Percentiles rank a stretch among this genome's conserved stretches.
Evolutionary conservation across 2,329 filamentous ascomycete species (phyloP).

Genomic region (Stemphylium lycopersici): DNA sequence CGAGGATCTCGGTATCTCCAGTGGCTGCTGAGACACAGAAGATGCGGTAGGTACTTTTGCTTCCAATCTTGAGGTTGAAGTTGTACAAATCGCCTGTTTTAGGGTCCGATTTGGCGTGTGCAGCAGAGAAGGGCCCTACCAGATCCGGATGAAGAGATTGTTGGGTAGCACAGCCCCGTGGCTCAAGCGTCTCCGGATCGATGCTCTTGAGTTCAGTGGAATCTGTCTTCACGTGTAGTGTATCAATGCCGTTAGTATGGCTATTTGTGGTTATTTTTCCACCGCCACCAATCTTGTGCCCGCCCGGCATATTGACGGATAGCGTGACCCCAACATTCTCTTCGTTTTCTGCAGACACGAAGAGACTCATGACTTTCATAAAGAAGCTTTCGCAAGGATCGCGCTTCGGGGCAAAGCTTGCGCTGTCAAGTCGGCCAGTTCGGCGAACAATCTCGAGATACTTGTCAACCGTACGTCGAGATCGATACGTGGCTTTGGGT

Average conservation of each 20-base stretch:
- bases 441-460: constrained; percentile 66
- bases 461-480: constrained; percentile 69
- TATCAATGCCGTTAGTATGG: constrained; percentile 51
- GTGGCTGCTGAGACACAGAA: constrained; percentile 69
- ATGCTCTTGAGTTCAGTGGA: constrained; percentile 64
- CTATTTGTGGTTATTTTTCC: constrained; percentile 25
- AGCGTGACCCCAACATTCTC: constrained; percentile 71
- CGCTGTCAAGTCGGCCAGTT: constrained; percentile 61
- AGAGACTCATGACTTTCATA: constrained; percentile 72
- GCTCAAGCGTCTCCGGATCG: constrained; percentile 74
- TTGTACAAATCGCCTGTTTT: constrained; percentile 78
- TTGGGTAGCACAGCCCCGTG: constrained; percentile 68
- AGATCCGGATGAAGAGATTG: constrained; percentile 69
- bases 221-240: constrained; percentile 67
- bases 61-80: constrained; percentile 74
- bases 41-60: constrained; percentile 66
- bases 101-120: constrained; percentile 75
- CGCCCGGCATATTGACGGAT: constrained; percentile 67
- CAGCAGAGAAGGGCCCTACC: constrained; percentile 69
- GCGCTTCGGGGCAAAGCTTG: constrained; percentile 72
- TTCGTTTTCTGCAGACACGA: constrained; percentile 42
- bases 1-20: constrained; percentile 72
- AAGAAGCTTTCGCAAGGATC: constrained; percentile 79
- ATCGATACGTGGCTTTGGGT: constrained; percentile 70
- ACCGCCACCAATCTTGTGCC: constrained; percentile 12